Percentiles rank a stretch among this genome's conserved stretches.
Evolutionary conservation across 108 stramenopile genomes (phyloP).

Genomic region (Mediolabrus comicus): DNA sequence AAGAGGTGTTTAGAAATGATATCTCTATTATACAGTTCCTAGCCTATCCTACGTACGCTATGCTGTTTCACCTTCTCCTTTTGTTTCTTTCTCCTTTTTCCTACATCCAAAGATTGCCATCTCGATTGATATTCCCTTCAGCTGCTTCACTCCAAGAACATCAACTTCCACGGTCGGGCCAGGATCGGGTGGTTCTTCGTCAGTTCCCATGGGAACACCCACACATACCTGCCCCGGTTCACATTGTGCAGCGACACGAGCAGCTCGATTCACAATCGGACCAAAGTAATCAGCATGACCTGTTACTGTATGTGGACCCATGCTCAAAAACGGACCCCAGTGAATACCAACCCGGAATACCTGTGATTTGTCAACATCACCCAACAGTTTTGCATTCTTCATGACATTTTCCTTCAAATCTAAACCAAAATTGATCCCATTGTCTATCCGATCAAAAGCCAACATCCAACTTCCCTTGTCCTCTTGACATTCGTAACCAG

Average conservation of each 20-base stretch:
- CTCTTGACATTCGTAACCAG: slow-evolving; percentile 53
- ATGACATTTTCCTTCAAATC: slow-evolving; percentile 35
- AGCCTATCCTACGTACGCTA: too few species aligned
- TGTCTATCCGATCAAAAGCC: slow-evolving; percentile 40
- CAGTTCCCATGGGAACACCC: slow-evolving; percentile 38
- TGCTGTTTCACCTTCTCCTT: neutral
- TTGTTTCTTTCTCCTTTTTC: slow-evolving; percentile 6
- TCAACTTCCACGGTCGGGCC: slow-evolving; percentile 43
- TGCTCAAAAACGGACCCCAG: slow-evolving; percentile 40
- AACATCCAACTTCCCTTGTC: slow-evolving; percentile 51
- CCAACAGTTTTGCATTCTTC: slow-evolving; percentile 8
- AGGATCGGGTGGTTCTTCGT: slow-evolving; percentile 38
- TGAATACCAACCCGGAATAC: slow-evolving; percentile 38
- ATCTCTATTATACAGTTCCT: too few species aligned
- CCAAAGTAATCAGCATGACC: slow-evolving; percentile 58
- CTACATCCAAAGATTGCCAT: slow-evolving; percentile 39
- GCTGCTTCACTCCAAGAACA: slow-evolving; percentile 36
- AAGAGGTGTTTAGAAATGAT: too few species aligned
- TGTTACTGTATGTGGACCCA: slow-evolving; percentile 51
- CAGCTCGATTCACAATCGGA: slow-evolving; percentile 51
- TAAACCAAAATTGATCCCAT: slow-evolving; percentile 47
- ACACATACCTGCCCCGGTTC: slow-evolving; percentile 40
- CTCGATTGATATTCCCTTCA: slow-evolving; percentile 42
- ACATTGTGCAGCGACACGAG: slow-evolving; percentile 40
- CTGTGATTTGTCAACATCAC: slow-evolving; percentile 21